Evolutionary conservation across 768 basidiomycete species (phyloP).

Genomic region (Lactarius hatsudake): DNA sequence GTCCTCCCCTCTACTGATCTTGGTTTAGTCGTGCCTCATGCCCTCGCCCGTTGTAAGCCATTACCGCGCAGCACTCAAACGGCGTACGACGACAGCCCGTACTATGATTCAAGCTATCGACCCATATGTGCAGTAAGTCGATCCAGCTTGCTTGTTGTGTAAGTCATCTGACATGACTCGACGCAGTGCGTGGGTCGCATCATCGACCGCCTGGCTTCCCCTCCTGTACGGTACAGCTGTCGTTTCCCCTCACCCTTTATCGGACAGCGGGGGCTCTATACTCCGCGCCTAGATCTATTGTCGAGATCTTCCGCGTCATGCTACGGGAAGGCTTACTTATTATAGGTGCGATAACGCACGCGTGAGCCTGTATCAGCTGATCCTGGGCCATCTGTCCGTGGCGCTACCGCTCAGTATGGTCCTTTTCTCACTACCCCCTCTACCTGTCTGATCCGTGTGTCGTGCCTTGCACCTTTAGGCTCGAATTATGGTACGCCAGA

Average conservation of each 20-base stretch:
- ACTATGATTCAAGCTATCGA: slow-evolving; percentile 43
- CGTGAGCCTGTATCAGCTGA: slow-evolving; percentile 25
- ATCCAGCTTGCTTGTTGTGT: background rate
- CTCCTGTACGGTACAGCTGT: slow-evolving; percentile 40
- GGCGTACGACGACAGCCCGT: slow-evolving; percentile 35
- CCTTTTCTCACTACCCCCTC: background rate
- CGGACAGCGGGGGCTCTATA: slow-evolving; percentile 29
- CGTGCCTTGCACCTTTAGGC: background rate
- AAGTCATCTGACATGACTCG: background rate
- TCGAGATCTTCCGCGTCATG: slow-evolving; percentile 12
- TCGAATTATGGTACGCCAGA: slow-evolving; percentile 13
- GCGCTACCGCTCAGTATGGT: slow-evolving; percentile 37
- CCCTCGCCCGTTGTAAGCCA: slow-evolving; percentile 10
- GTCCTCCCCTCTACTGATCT: background rate
- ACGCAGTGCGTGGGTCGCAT: slow-evolving; percentile 31
- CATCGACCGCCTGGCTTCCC: slow-evolving; percentile 43
- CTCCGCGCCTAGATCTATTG: background rate
- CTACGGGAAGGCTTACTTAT: slow-evolving; percentile 21
- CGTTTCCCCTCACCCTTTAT: slow-evolving; percentile 35
- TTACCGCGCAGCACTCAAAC: background rate
- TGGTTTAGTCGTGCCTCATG: slow-evolving; percentile 11
- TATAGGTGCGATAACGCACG: slow-evolving; percentile 9
- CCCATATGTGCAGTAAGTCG: slow-evolving; percentile 28
- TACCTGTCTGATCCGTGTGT: background rate
- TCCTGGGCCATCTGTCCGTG: slow-evolving; percentile 34